Base-by-base conservation (phyloP, 1,139 yeast species). In the Hyphopichia pseudoburtonii region DNA sequence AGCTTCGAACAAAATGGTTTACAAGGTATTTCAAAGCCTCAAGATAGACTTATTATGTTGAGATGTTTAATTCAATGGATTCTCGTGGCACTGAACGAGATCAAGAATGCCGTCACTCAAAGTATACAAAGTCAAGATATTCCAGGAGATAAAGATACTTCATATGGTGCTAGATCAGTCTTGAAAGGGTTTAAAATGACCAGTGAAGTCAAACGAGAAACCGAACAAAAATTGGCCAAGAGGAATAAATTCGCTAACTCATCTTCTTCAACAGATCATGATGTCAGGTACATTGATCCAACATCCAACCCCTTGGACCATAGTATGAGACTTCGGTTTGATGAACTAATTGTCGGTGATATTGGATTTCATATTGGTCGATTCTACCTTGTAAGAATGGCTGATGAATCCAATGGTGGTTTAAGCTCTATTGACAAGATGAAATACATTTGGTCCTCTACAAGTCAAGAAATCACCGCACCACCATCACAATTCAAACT, bases 51-150 rank as follows among this genome's bases (percentile, higher is more conserved):
- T 16, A 57, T 76, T 8, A 47, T 78, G 46, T 43, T 79, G 17
- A 63, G 78, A 31, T 56, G 71, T 1, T 54, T 79, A 40, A 62
- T 65, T 1, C 73, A 71, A 40, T 79, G 84, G 84, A 60, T 74
- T 24, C 47, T 72, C 3, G 48, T 71, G 0, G 53, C 68, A 9
- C 76, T 81, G 0, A 73, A 71, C 15, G 50, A 54, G 3, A 59
- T 78, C 4, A 77, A 66, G 45, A 45, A 56, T 4, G 64, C 60
- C 30, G 60, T 78, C n/a, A 42, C 54, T 9, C 51, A 44, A 10
- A 52, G 50, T 21, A 37, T 65, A 3, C 66, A 59, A 31, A 48
- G 53, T 16, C 76, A 70, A 41, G 78, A 73, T 41, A 45, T 70
- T 4, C 66, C 73, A 0, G 74, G 74, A 1, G 75, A 68, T 30